Evolutionary conservation across 2,329 filamentous ascomycete genomes (phyloP).

Genomic region (Ceratocystis harringtonii): DNA sequence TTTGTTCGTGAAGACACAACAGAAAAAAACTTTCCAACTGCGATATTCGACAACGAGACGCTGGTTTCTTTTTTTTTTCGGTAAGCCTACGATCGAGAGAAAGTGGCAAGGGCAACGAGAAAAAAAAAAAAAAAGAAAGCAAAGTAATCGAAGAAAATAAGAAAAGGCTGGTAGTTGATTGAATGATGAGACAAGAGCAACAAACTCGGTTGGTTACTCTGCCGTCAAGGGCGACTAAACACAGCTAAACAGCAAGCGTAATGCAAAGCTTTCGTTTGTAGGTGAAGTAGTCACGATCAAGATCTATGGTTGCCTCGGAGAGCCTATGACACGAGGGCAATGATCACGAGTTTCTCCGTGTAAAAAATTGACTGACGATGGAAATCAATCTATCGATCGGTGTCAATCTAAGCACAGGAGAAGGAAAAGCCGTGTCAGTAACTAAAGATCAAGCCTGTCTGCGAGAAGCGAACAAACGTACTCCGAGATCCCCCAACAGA

Average conservation of each 20-base stretch:
- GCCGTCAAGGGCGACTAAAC: not conserved
- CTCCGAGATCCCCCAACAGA: not conserved
- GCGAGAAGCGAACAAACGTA: constrained; percentile 16
- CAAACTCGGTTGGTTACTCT: not conserved
- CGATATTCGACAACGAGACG: not conserved
- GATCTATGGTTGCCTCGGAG: not conserved
- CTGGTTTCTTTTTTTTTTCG: not conserved
- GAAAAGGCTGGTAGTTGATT: no score
- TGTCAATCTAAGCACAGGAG: constrained; percentile 13
- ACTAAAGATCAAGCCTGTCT: constrained; percentile 9
- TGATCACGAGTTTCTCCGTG: constrained; percentile 9
- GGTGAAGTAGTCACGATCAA: not conserved
- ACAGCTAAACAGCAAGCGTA: not conserved
- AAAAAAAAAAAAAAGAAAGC: no score
- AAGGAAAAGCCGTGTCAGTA: constrained; percentile 15
- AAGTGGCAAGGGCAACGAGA: not conserved
- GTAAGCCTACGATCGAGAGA: not conserved
- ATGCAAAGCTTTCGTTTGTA: constrained; percentile 1
- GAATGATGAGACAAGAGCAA: not conserved
- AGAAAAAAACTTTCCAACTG: not conserved
- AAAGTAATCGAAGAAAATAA: no score
- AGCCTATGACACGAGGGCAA: not conserved
- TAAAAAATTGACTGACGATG: constrained; percentile 5
- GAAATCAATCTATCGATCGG: constrained; percentile 16
- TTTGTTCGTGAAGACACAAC: not conserved